A percentile compares a stretch with the other conserved stretches of the same genome.
These are phyloP conservation scores for Fusarium beomiforme DNA, from an alignment of 2,329 filamentous ascomycete genomes.

Conservation along the genomic window DNA sequence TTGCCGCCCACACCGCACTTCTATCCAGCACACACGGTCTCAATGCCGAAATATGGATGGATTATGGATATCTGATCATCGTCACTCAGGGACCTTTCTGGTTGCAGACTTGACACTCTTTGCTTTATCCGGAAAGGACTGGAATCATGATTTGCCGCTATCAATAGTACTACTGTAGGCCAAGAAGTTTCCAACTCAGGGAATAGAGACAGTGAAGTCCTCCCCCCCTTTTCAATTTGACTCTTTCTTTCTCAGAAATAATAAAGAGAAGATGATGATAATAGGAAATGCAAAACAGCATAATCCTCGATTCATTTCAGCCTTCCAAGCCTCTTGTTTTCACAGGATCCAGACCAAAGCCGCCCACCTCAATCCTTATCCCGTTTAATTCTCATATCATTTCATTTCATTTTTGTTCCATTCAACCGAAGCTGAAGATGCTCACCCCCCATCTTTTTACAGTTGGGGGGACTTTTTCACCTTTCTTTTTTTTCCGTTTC, in stretches of 20 bases:
- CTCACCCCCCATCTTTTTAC: conserved; percentile 13
- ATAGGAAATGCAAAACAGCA: conserved; percentile 12
- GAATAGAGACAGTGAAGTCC: conserved; percentile 26
- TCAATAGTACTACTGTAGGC: conserved; percentile 18
- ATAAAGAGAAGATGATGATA: background rate
- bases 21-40: background rate
- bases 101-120: conserved; percentile 12
- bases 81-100: background rate
- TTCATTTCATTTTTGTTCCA: conserved; percentile 18
- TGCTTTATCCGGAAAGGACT: conserved; percentile 32
- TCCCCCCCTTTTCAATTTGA: background rate
- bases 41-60: conserved; percentile 4
- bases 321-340: conserved; percentile 21
- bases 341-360: conserved; percentile 43
- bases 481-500: background rate
- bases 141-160: conserved; percentile 32
- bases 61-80: conserved; percentile 12
- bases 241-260: background rate
- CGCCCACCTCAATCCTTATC: conserved; percentile 43
- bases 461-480: background rate
- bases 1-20: conserved; percentile 21
- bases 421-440: conserved; percentile 39
- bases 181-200: background rate
- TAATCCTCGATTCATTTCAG: conserved; percentile 24
- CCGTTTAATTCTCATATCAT: conserved; percentile 21